Base-by-base conservation (phyloP, 306 rosid species). In the Cicer bijugum region DNA sequence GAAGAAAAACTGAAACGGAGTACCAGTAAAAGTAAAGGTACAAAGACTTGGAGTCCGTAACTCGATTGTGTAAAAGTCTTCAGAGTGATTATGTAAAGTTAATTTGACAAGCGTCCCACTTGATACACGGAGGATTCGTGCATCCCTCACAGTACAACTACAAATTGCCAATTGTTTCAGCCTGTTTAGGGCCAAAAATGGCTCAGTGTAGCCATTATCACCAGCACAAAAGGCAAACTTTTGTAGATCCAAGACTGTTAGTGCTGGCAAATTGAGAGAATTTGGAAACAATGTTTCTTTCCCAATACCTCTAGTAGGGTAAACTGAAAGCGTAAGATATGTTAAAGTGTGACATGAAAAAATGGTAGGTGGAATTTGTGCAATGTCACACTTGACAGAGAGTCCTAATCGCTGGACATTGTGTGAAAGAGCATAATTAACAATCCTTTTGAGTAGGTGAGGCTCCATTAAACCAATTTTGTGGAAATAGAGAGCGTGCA, bases 331-430 rank as follows among this genome's bases (percentile, higher is more conserved):
- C 47, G 48, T 48, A 2, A 19, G 71, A 78, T 69, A 60, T 0
- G 81, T 78, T 1, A 69, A 23, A 9, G 71, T 60, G 1, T 39
- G 50, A 45, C 44, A 78, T 1, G 71, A 77, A 17, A 69, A 77
- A 78, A 6, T 20, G 28, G 28, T 23, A 23, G 28, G 28, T 23
- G 28, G 28, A 23, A 23, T 23, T 23, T 23, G 28, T 23, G 28
- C 28, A 23, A 23, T 23, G 28, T 23, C 28, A 23, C 28, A 23
- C 28, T 2, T 2, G 28, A 23, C 28, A 23, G 28, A 23, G 28
- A 23, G 28, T 23, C 35, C 33, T 4, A 78, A 14, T 3, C 7
- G 64, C 6, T 14, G 65, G 8, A 78, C 76, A 6, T 78, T 50
- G 33, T 69, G 57, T 2, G 76, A 69, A 51, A 78, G 8, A 3